Percentiles rank a stretch among this genome's conserved stretches.
These are phyloP conservation scores for Penicillium arizonense DNA, from an alignment of 495 filamentous ascomycete species.

Conservation along the genomic window DNA sequence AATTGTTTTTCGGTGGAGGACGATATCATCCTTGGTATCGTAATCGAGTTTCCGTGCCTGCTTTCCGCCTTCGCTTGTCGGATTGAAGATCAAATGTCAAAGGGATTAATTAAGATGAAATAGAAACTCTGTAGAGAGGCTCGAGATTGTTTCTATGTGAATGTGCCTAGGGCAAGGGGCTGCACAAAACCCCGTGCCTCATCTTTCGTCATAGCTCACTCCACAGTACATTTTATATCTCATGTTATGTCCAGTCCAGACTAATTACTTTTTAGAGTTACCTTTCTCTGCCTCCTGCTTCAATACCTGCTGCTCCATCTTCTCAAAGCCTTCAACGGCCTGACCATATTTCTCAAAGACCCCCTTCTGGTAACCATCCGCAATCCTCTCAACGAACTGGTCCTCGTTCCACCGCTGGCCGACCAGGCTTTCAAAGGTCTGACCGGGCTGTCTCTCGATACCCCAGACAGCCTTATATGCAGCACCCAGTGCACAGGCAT, in stretches of 20 bases:
- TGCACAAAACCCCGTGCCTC: not conserved
- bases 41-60: conserved; percentile 29
- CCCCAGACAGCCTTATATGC: conserved; percentile 98
- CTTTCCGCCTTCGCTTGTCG: conserved; percentile 22
- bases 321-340: conserved; percentile 73
- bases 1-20: conserved; percentile 34
- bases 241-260: too few species aligned
- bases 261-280: conserved; percentile 5
- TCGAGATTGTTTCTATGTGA: not conserved
- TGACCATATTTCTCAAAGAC: conserved; percentile 74
- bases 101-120: not conserved
- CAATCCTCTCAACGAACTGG: conserved; percentile 76
- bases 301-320: conserved; percentile 72
- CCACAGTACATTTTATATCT: too few species aligned
- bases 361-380: conserved; percentile 72
- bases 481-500: conserved; percentile 90
- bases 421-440: conserved; percentile 87
- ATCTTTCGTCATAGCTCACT: too few species aligned
- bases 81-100: not conserved
- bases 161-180: conserved; percentile 2
- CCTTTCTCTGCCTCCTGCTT: conserved; percentile 21
- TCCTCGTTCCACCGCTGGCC: conserved; percentile 81
- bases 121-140: not conserved
- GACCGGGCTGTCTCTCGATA: conserved; percentile 61
- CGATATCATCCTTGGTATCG: conserved; percentile 20